Percentiles rank a stretch among this genome's conserved stretches.
Evolutionary conservation across 805 yeast species (phyloP).

Genomic region (Spathaspora passalidarum): DNA sequence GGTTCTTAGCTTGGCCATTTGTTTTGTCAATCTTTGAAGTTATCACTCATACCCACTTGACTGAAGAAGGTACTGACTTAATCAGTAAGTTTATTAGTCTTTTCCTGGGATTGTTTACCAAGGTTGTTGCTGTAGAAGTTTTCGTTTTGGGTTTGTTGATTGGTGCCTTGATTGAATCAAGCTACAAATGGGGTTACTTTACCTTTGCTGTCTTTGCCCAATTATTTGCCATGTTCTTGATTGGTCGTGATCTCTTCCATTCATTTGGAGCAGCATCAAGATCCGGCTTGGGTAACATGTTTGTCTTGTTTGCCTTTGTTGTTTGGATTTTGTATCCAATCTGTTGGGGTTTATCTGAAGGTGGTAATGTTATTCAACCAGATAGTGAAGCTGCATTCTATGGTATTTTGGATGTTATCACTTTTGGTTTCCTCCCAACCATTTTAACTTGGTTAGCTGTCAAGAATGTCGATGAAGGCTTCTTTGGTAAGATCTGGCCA

Average conservation of each 20-base stretch:
- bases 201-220: slow-evolving; percentile 48
- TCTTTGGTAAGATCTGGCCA: slow-evolving; percentile 18
- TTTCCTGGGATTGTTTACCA: slow-evolving; percentile 37
- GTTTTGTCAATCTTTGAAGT: slow-evolving; percentile 31
- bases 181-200: slow-evolving; percentile 71
- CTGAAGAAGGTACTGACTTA: slow-evolving; percentile 23
- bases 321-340: slow-evolving; percentile 50
- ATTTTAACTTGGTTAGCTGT: slow-evolving; percentile 28
- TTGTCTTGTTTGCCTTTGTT: slow-evolving; percentile 31
- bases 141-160: slow-evolving; percentile 54
- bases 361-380: slow-evolving; percentile 59
- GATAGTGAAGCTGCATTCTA: slow-evolving; percentile 59
- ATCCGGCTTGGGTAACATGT: slow-evolving; percentile 2
- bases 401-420: slow-evolving; percentile 53
- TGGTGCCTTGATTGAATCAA: slow-evolving; percentile 51
- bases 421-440: slow-evolving; percentile 42
- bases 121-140: slow-evolving; percentile 43
- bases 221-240: slow-evolving; percentile 37
- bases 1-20: slow-evolving; percentile 54
- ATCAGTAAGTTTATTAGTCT: slow-evolving; percentile 25
- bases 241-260: slow-evolving; percentile 9
- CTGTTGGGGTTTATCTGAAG: slow-evolving; percentile 55
- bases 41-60: slow-evolving; percentile 25
- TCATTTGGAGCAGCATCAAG: slow-evolving; percentile 4
- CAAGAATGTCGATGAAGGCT: slow-evolving; percentile 23